A percentile compares a stretch with the other conserved stretches of the same genome.
Evolutionary conservation across 441 rosid species (phyloP).

Genomic region (Aleurites moluccanus): DNA sequence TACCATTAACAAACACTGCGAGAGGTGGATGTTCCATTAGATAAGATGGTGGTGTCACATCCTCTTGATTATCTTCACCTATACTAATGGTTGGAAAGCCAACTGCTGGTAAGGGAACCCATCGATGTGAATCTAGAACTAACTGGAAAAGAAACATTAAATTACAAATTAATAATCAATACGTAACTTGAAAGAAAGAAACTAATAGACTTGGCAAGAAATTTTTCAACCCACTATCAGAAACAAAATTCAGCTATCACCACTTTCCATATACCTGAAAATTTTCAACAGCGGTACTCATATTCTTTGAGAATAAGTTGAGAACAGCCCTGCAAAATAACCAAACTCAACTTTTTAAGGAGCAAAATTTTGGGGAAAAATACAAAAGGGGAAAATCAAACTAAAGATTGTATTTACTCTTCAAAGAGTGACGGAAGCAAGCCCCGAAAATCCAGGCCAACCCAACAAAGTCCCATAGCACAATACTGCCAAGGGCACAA

Average conservation of each 20-base stretch:
- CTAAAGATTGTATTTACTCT: constrained; percentile 51
- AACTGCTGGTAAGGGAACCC: constrained; percentile 92
- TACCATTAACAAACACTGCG: constrained; percentile 92
- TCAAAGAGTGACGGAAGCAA: constrained; percentile 90
- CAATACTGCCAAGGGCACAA: constrained; percentile 60
- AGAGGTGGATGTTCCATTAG: constrained; percentile 98
- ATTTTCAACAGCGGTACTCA: constrained; percentile 76
- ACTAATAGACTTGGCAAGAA: neutral
- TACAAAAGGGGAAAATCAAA: neutral
- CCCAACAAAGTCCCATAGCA: constrained; percentile 95
- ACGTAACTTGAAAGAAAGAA: constrained; percentile 15
- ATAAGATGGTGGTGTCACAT: constrained; percentile 88
- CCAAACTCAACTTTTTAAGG: constrained; percentile 25
- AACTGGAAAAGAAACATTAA: constrained; percentile 53
- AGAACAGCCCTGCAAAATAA: constrained; percentile 71
- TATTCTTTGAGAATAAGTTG: constrained; percentile 85
- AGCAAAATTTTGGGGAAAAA: constrained; percentile 1
- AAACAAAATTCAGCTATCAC: constrained; percentile 21
- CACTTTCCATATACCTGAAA: constrained; percentile 55
- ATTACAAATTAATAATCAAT: constrained; percentile 23
- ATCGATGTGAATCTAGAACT: constrained; percentile 95
- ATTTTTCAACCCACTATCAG: constrained; percentile 15
- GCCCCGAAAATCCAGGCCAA: constrained; percentile 91
- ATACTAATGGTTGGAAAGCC: constrained; percentile 67
- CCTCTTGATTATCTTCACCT: constrained; percentile 73